A percentile compares a stretch with the other conserved stretches of the same genome.
Evolutionary conservation across 192 early-diverging fungal species (phyloP).

Genomic region (Entomortierella beljakovae): DNA sequence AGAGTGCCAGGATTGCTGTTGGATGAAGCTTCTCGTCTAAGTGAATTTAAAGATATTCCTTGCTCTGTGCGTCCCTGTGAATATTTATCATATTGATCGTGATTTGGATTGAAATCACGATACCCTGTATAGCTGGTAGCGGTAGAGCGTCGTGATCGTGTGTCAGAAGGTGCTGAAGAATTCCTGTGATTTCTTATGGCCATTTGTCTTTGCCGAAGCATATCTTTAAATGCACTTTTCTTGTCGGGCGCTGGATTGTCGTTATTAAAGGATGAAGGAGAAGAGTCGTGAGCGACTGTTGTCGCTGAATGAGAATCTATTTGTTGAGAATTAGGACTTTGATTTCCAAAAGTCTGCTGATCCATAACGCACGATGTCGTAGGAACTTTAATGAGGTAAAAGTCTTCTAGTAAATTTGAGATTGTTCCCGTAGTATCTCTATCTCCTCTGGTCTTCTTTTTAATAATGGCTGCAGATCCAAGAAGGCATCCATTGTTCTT

Average conservation of each 20-base stretch:
- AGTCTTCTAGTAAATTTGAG: background rate
- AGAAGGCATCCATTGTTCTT: background rate
- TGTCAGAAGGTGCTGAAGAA: slow-evolving; percentile 12
- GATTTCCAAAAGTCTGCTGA: background rate
- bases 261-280: background rate
- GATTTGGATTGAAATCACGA: background rate
- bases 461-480: background rate
- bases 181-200: slow-evolving; percentile 25
- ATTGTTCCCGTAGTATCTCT: background rate
- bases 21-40: slow-evolving; percentile 20
- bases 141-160: slow-evolving; percentile 15
- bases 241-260: slow-evolving; percentile 4
- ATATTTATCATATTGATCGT: background rate
- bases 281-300: too few relatives aligned
- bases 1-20: background rate
- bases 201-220: slow-evolving; percentile 34
- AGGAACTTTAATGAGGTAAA: too few relatives aligned
- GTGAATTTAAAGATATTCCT: slow-evolving; percentile 31
- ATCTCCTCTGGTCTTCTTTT: background rate
- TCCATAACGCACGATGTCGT: slow-evolving; percentile 2
- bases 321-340: background rate
- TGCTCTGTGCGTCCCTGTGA: background rate
- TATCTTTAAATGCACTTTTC: slow-evolving; percentile 27
- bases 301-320: background rate
- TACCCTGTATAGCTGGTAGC: background rate